phyloP scores from a whole-genome alignment of 139 green algal genomes.

The Tetradesmus lagerheimii region DNA sequence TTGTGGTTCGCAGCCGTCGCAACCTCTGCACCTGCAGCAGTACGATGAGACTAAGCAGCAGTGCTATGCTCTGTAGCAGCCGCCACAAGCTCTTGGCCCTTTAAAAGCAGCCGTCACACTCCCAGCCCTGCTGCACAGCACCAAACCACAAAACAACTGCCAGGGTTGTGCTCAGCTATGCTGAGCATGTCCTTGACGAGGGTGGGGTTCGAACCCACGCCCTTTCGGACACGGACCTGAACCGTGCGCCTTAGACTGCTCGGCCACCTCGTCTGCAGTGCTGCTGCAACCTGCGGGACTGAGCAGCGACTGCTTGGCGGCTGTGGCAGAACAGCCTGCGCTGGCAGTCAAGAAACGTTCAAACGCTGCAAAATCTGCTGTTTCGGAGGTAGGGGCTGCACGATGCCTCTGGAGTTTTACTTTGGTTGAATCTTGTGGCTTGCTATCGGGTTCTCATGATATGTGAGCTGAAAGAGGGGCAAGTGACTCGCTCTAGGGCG shows the following conservation, averaged over 20 bases:
- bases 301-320: not conserved
- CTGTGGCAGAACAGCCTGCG: not conserved
- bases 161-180: not conserved
- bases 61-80: not conserved
- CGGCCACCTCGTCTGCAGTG: not conserved
- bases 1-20: too few species aligned
- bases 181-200: not conserved
- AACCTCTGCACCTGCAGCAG: too few species aligned
- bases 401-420: too few species aligned
- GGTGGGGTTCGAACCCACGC: not conserved
- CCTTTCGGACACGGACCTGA: slow-evolving; percentile 2
- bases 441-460: too few species aligned
- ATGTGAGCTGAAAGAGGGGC: too few species aligned
- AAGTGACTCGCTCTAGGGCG: too few species aligned
- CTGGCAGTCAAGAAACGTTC: not conserved
- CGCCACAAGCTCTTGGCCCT: too few species aligned
- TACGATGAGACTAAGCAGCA: too few species aligned
- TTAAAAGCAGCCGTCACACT: not conserved
- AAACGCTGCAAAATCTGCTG: not conserved
- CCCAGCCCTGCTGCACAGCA: not conserved
- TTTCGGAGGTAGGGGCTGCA: too few species aligned
- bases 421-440: too few species aligned
- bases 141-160: not conserved
- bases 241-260: not conserved
- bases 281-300: not conserved